Percentiles rank a stretch among this genome's conserved stretches.
phyloP scores from a whole-genome alignment of 1,284 basidiomycete species.

The Sporisorium scitamineum region DNA sequence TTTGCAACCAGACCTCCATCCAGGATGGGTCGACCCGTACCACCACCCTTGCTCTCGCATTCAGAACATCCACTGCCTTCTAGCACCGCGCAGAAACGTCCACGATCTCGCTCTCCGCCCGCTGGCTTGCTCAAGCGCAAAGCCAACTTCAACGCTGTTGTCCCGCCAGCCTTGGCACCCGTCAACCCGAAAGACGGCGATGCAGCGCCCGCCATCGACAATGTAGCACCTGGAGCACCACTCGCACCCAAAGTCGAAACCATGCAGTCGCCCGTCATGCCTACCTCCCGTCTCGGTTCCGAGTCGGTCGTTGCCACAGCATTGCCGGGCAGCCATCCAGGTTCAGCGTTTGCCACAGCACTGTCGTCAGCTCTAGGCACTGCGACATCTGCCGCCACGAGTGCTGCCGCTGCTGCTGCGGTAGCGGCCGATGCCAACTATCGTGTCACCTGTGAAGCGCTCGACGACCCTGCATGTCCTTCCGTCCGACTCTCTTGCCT shows the following conservation, averaged over 20 bases:
- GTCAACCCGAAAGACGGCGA: background rate
- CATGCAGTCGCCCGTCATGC: slow-evolving; percentile 32
- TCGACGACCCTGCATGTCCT: slow-evolving; percentile 29
- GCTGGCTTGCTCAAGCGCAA: slow-evolving; percentile 48
- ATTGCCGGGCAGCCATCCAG: slow-evolving; percentile 9
- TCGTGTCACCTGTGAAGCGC: slow-evolving; percentile 21
- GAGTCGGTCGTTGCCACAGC: slow-evolving; percentile 8
- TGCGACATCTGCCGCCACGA: background rate
- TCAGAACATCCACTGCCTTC: background rate
- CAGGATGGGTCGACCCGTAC: slow-evolving; percentile 31
- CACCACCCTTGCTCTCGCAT: slow-evolving; percentile 23
- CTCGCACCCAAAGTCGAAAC: slow-evolving; percentile 32
- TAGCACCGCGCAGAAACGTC: slow-evolving; percentile 19
- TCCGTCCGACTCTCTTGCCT: slow-evolving; percentile 40
- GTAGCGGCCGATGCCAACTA: slow-evolving; percentile 17
- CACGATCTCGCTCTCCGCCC: slow-evolving; percentile 42
- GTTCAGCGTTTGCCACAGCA: slow-evolving; percentile 13
- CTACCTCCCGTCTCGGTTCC: slow-evolving; percentile 15
- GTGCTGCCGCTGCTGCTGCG: background rate
- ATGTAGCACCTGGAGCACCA: slow-evolving; percentile 32
- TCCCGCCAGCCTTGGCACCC: slow-evolving; percentile 22
- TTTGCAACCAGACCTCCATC: slow-evolving; percentile 22
- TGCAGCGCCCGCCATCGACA: slow-evolving; percentile 7
- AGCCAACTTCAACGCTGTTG: slow-evolving; percentile 37
- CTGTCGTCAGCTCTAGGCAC: background rate